phyloP scores from a whole-genome alignment of 2,329 filamentous ascomycete species.

The Pseudopyrenochaeta lycopersici region DNA sequence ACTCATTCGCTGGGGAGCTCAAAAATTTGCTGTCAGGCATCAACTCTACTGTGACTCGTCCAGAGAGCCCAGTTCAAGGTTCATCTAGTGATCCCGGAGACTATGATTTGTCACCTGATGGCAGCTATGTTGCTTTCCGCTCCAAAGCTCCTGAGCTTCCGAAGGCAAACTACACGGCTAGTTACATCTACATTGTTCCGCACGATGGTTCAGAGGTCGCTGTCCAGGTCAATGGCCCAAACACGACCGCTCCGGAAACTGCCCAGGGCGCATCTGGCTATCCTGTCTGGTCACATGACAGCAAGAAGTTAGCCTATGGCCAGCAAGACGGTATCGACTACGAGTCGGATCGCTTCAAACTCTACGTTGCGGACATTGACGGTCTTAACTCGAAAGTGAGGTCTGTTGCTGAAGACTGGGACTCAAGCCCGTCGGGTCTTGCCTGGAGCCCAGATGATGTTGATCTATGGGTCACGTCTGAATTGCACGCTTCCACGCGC shows the following conservation, averaged over 20 bases:
- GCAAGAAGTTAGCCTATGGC: constrained; percentile 80
- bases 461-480: constrained; percentile 44
- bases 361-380: constrained; percentile 46
- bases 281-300: constrained; percentile 79
- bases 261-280: constrained; percentile 69
- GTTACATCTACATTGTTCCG: constrained; percentile 79
- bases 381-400: constrained; percentile 35
- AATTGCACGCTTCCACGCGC: constrained; percentile 39
- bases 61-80: constrained; percentile 71
- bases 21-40: constrained; percentile 70
- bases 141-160: constrained; percentile 77
- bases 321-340: constrained; percentile 70
- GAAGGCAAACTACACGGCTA: constrained; percentile 80
- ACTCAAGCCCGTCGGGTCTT: constrained; percentile 39
- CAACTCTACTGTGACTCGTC: constrained; percentile 57
- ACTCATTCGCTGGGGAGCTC: constrained; percentile 37
- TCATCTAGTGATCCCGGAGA: constrained; percentile 81
- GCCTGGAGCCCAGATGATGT: constrained; percentile 41
- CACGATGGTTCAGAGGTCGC: constrained; percentile 65
- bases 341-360: constrained; percentile 77
- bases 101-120: constrained; percentile 75
- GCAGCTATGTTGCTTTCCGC: constrained; percentile 73
- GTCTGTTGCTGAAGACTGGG: constrained; percentile 45
- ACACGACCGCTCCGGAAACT: constrained; percentile 45
- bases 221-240: constrained; percentile 44